These are phyloP conservation scores for Starmerella gropengiesseri DNA, from an alignment of 805 yeast species.

Conservation along the genomic window DNA sequence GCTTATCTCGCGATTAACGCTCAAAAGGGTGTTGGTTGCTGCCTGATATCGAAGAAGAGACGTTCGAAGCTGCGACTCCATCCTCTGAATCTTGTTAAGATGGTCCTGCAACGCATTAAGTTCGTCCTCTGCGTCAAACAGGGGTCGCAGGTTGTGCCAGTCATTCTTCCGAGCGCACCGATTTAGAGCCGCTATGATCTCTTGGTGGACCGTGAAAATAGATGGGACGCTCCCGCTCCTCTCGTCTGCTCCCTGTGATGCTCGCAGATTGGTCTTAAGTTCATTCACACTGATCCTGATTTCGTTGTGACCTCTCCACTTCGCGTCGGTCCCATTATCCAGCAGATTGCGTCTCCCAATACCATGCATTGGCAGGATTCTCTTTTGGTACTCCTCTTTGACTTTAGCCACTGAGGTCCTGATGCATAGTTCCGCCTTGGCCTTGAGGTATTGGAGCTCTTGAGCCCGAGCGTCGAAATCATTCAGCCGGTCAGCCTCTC, in stretches of 20 bases:
- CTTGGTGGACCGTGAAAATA: not conserved
- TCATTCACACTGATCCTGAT: not conserved
- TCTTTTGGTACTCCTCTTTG: not conserved
- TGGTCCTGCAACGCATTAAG: not conserved
- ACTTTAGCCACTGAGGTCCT: not conserved
- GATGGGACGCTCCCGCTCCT: not conserved
- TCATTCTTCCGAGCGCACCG: not conserved
- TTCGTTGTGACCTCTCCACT: constrained; percentile 7
- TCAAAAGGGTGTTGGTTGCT: constrained; percentile 6
- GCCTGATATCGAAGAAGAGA: constrained; percentile 5
- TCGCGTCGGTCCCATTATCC: not conserved
- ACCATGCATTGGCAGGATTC: not conserved
- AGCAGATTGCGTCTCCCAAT: too few species aligned
- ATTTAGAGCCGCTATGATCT: not conserved
- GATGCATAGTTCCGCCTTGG: constrained; percentile 16
- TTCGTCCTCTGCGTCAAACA: constrained; percentile 2
- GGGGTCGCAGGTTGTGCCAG: not conserved
- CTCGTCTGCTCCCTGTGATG: not conserved
- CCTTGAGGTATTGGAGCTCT: constrained; percentile 14
- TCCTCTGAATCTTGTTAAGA: not conserved
- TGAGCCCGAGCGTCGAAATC: constrained; percentile 1
- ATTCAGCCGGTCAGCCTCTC: constrained; percentile 6
- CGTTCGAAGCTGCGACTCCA: not conserved
- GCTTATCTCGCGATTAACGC: constrained; percentile 2
- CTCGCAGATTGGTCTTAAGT: not conserved